Evolutionary conservation across 1,284 basidiomycete species (phyloP).

Genomic region (Boletellus deceptivus): DNA sequence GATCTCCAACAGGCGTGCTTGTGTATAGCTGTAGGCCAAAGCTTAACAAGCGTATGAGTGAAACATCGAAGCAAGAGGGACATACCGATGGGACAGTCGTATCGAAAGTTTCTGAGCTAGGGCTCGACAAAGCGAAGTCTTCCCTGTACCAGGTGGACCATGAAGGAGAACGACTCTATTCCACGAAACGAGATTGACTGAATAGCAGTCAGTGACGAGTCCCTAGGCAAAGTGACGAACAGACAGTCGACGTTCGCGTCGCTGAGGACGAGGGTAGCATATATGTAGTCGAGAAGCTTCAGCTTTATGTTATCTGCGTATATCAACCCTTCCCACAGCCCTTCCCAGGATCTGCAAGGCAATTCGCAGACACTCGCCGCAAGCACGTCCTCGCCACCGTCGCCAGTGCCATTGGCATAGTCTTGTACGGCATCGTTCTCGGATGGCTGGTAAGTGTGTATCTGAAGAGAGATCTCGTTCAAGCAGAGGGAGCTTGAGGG

Average conservation of each 20-base stretch:
- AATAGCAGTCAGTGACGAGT: constrained; percentile 7
- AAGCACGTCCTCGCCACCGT: constrained; percentile 68
- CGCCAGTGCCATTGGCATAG: constrained; percentile 63
- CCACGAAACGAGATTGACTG: constrained; percentile 92
- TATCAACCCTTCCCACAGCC: constrained; percentile 89
- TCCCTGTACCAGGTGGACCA: constrained; percentile 97
- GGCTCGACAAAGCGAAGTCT: constrained; percentile 93
- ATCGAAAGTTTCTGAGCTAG: constrained; percentile 96
- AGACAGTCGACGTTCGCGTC: constrained; percentile 85
- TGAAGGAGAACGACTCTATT: constrained; percentile 93
- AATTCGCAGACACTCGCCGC: constrained; percentile 87
- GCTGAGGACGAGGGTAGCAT: constrained; percentile 88
- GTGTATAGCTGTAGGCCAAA: constrained; percentile 62
- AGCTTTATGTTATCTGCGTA: constrained; percentile 90
- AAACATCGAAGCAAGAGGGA: not conserved
- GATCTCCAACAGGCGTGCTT: constrained; percentile 91
- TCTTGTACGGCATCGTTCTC: constrained; percentile 74
- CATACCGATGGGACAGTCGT: constrained; percentile 77
- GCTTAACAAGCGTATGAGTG: not conserved
- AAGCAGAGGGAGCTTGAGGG: constrained; percentile 53
- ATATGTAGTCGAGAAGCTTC: constrained; percentile 89
- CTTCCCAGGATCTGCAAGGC: constrained; percentile 81
- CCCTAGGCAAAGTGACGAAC: constrained; percentile 28
- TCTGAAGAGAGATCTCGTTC: constrained; percentile 61
- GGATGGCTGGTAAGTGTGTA: constrained; percentile 86